phyloP scores from a whole-genome alignment of 1,139 yeast genomes.

The Geotrichum histeridarum region DNA sequence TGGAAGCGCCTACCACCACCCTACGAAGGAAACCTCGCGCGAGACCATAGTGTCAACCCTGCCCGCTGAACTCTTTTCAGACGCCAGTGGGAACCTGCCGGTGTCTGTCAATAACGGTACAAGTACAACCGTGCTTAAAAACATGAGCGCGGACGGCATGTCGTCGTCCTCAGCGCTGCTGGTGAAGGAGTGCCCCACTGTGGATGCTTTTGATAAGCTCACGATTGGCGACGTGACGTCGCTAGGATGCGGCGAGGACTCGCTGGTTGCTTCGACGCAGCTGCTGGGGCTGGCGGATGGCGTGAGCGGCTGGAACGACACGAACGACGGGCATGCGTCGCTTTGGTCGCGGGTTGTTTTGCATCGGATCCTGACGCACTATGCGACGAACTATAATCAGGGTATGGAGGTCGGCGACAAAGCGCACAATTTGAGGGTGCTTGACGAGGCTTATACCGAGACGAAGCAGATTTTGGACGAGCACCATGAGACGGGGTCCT shows the following conservation, averaged over 20 bases:
- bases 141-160: not conserved
- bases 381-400: not conserved
- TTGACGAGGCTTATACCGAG: conserved; percentile 51
- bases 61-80: conserved; percentile 4
- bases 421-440: conserved; percentile 32
- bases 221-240: conserved; percentile 12
- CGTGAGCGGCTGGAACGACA: conserved; percentile 55
- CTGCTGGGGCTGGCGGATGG: conserved; percentile 59
- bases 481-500: conserved; percentile 48
- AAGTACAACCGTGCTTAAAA: not conserved
- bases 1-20: conserved; percentile 15
- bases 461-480: conserved; percentile 52
- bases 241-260: conserved; percentile 47
- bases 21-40: conserved; percentile 1
- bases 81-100: not conserved
- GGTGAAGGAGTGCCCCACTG: not conserved
- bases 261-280: conserved; percentile 55
- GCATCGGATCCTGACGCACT: conserved; percentile 39
- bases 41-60: conserved; percentile 9
- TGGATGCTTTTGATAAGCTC: conserved; percentile 14
- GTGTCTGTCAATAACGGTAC: conserved; percentile 3
- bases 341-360: conserved; percentile 55
- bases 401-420: not conserved
- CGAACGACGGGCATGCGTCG: conserved; percentile 44
- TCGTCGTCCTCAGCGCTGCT: not conserved